Percentiles rank a stretch among this genome's conserved stretches.
Evolutionary conservation across 2,329 filamentous ascomycete species (phyloP).

Genomic region (Penicillium sp.): DNA sequence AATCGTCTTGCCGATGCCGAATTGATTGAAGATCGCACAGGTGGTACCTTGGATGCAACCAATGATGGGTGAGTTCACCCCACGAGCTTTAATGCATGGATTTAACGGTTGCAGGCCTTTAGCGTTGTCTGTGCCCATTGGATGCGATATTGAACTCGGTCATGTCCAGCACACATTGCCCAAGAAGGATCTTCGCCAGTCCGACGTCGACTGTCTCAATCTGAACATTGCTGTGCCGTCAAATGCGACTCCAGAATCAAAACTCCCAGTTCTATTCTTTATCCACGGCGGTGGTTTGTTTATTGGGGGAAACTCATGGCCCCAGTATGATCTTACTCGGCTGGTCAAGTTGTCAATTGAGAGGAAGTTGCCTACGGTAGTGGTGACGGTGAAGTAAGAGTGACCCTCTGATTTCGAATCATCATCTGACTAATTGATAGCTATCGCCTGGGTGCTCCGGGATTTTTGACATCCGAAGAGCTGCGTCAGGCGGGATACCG

Average conservation of each 20-base stretch:
- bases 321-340: conserved; percentile 50
- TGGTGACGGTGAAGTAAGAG: conserved; percentile 46
- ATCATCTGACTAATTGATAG: conserved; percentile 26
- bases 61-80: conserved; percentile 32
- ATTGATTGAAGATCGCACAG: conserved; percentile 26
- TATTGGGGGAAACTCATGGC: conserved; percentile 54
- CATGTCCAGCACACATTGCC: conserved; percentile 53
- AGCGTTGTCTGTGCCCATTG: conserved; percentile 41
- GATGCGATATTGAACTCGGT: conserved; percentile 47
- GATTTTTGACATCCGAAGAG: conserved; percentile 52
- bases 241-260: conserved; percentile 21
- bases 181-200: conserved; percentile 38
- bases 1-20: conserved; percentile 37
- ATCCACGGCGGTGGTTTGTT: conserved; percentile 55
- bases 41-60: conserved; percentile 33
- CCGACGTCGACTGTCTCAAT: conserved; percentile 53
- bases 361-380: conserved; percentile 49
- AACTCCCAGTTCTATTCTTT: conserved; percentile 54
- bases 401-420: not conserved
- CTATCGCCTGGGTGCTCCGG: conserved; percentile 49
- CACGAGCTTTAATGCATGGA: not conserved
- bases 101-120: conserved; percentile 30
- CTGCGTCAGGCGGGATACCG: conserved; percentile 47
- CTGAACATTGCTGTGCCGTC: conserved; percentile 53
- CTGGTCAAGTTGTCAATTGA: conserved; percentile 49